Base-by-base conservation (phyloP, 2,329 filamentous ascomycete genomes). In the Pseudogymnoascus sp. region DNA sequence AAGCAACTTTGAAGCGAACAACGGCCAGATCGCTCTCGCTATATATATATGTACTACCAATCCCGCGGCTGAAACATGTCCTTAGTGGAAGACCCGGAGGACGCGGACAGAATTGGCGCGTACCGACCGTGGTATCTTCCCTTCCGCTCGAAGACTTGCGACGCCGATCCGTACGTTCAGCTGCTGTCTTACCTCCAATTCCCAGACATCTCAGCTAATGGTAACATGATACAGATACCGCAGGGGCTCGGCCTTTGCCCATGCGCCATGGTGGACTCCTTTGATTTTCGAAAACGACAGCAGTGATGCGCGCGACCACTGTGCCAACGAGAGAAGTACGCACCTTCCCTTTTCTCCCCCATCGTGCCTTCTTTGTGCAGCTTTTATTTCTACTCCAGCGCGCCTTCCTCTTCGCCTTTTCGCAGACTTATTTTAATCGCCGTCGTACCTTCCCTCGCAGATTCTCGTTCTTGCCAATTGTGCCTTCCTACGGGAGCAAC, bases 221-320 rank as follows among this genome's bases (percentile, higher is more conserved):
- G 13, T 3, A 77, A 83, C 10, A 39, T 59, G 6, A 40, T 26
- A 26, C 37, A 40, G 57, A 37, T 39, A 40, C 57, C 37, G 35
- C 7, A 40, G 37, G 7, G 57, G 57, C 17, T 59, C 57, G 1
- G 57, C 37, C 11, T 59, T 59, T 31, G 33, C 57, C 5, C 33
- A 39, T 37, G n/a, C 33, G 35, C 57, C 57, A 2, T 59, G 57
- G 57, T 37, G 33, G 57, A 40, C 35, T 17, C 78, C 84, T 0
- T 75, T 89, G 4, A 75, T 89, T 36, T 88, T 89, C 72, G 83
- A 87, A 63, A 89, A 89, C 67, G 76, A 77, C 60, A 78, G 84
- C 63, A 87, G 83, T 24, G 86, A 89, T 71, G 85, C 85, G 3
- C 65, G 84, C 41, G 80, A 83, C 66, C 78, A 82, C 62, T 78